A percentile compares a stretch with the other conserved stretches of the same genome.
phyloP scores from a whole-genome alignment of 441 rosid species.

The Omphalea diandra region DNA sequence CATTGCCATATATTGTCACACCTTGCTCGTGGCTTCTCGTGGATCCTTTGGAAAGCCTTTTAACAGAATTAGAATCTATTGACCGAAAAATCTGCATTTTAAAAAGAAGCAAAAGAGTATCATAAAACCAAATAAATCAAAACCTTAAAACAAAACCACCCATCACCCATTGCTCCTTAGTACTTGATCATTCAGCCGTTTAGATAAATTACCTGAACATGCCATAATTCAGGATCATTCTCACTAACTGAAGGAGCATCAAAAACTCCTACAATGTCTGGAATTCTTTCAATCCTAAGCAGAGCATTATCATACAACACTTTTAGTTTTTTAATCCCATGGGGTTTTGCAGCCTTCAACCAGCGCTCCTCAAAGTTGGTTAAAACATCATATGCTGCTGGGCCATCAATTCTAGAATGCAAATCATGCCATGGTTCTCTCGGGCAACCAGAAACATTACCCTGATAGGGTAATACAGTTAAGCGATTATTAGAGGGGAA shows the following conservation, averaged over 20 bases:
- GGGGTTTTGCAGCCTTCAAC: conserved; percentile 81
- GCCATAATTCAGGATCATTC: conserved; percentile 83
- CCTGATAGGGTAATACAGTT: conserved; percentile 41
- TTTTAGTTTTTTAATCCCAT: conserved; percentile 59
- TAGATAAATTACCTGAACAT: conserved; percentile 70
- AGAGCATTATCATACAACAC: conserved; percentile 74
- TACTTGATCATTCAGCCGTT: conserved; percentile 9
- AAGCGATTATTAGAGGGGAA: conserved; percentile 15
- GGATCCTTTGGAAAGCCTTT: conserved; percentile 92
- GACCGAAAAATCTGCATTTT: conserved; percentile 85
- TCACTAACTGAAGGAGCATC: conserved; percentile 49
- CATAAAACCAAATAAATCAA: neutral
- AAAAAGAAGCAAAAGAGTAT: conserved; percentile 2
- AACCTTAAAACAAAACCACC: conserved; percentile 9
- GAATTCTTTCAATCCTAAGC: conserved; percentile 78
- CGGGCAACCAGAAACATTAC: conserved; percentile 60
- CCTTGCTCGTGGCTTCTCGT: conserved; percentile 69
- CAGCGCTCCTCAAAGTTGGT: conserved; percentile 95
- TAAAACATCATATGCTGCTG: conserved; percentile 94
- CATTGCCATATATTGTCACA: conserved; percentile 29
- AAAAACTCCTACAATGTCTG: conserved; percentile 65
- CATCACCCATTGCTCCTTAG: neutral
- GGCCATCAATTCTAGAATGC: conserved; percentile 91
- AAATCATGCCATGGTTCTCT: conserved; percentile 99
- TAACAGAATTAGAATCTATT: conserved; percentile 92